phyloP scores from a whole-genome alignment of 2,329 filamentous ascomycete genomes.

The Ascochyta clinopodiicola region DNA sequence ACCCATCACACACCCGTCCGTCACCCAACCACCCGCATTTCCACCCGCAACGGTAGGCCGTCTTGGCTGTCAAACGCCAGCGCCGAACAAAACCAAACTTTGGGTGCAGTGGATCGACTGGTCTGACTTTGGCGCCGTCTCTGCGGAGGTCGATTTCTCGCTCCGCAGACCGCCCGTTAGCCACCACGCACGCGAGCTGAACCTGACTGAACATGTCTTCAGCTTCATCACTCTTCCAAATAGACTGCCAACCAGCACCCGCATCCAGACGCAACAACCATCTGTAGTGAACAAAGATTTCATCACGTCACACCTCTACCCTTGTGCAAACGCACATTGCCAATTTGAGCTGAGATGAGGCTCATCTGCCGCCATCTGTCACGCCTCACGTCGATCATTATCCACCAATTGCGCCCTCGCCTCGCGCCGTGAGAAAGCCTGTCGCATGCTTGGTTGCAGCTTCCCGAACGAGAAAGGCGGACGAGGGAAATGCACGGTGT shows the following conservation, averaged over 20 bases:
- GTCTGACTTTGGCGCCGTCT: conserved; percentile 15
- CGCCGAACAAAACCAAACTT: conserved; percentile 8
- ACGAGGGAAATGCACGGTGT: not conserved
- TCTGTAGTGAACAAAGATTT: not conserved
- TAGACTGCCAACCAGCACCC: not conserved
- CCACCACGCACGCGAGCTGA: conserved; percentile 6
- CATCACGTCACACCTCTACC: not conserved
- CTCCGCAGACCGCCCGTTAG: conserved; percentile 12
- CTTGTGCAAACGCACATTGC: conserved; percentile 6
- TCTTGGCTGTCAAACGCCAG: not conserved
- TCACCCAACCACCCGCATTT: conserved; percentile 9
- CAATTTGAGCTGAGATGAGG: conserved; percentile 17
- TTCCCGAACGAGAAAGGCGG: conserved; percentile 3
- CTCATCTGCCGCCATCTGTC: conserved; percentile 7
- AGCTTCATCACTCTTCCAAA: not conserved
- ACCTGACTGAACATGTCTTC: not conserved
- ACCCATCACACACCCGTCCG: conserved; percentile 3
- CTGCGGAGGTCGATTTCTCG: not conserved
- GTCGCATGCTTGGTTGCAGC: conserved; percentile 12
- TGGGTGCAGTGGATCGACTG: conserved; percentile 1
- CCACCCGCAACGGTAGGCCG: conserved; percentile 2
- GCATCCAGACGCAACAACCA: not conserved
- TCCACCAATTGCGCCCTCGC: conserved; percentile 1
- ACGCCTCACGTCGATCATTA: conserved; percentile 10
- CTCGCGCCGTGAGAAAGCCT: not conserved